These are phyloP conservation scores for Penicillium sp. DNA, from an alignment of 2,329 filamentous ascomycete genomes.

Conservation along the genomic window DNA sequence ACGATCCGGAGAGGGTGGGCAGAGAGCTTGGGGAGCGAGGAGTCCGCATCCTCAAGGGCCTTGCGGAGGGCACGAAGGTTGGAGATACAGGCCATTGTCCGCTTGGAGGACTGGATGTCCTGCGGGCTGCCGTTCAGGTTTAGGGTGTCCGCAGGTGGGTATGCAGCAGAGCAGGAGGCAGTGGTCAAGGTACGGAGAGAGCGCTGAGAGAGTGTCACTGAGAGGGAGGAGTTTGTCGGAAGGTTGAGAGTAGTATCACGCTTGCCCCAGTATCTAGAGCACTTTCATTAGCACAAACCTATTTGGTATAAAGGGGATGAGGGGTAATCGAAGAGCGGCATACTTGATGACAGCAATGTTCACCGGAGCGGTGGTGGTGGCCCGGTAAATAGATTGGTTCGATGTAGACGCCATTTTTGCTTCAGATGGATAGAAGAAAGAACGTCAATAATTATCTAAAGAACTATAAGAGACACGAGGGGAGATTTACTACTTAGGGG, in stretches of 20 bases:
- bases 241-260: slow-evolving; percentile 91
- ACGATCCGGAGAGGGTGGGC: slow-evolving; percentile 76
- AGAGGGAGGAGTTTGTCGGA: slow-evolving; percentile 95
- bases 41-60: slow-evolving; percentile 67
- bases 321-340: slow-evolving; percentile 22
- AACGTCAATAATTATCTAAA: neutral
- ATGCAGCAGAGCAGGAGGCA: slow-evolving; percentile 78
- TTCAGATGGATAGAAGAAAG: slow-evolving; percentile 1
- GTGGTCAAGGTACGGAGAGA: slow-evolving; percentile 96
- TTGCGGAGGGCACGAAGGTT: slow-evolving; percentile 76
- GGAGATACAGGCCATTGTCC: slow-evolving; percentile 91
- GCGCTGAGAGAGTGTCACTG: slow-evolving; percentile 89
- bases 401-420: slow-evolving; percentile 33
- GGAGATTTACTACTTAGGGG: slow-evolving; percentile 14
- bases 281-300: slow-evolving; percentile 9
- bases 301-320: slow-evolving; percentile 11
- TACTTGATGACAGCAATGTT: slow-evolving; percentile 99
- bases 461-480: slow-evolving; percentile 8
- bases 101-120: slow-evolving; percentile 74
- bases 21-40: slow-evolving; percentile 78
- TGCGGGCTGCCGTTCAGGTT: slow-evolving; percentile 79
- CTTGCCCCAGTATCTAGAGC: slow-evolving; percentile 84
- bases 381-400: slow-evolving; percentile 66
- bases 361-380: slow-evolving; percentile 93
- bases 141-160: slow-evolving; percentile 65